phyloP scores from a whole-genome alignment of 2,329 filamentous ascomycete genomes.

The Fusarium guadeloupense region DNA sequence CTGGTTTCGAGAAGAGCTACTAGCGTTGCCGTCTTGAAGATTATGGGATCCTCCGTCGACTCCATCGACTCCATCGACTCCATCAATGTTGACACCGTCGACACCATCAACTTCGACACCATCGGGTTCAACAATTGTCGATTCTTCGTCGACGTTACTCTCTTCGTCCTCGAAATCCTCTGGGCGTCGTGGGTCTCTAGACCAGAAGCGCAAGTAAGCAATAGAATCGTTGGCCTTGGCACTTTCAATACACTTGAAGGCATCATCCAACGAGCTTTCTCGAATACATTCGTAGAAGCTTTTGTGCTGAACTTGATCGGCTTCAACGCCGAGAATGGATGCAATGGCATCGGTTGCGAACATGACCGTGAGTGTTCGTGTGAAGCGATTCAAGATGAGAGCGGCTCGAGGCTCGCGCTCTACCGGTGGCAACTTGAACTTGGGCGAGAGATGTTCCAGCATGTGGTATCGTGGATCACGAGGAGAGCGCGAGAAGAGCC shows the following conservation, averaged over 20 bases:
- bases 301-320: constrained; percentile 74
- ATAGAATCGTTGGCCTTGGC: constrained; percentile 93
- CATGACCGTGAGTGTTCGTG: constrained; percentile 83
- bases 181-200: constrained; percentile 74
- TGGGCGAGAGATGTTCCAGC: constrained; percentile 84
- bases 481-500: constrained; percentile 82
- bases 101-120: not conserved
- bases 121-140: not conserved
- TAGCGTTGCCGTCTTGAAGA: not conserved
- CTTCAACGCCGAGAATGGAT: constrained; percentile 77
- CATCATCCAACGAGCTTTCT: constrained; percentile 78
- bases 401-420: constrained; percentile 83
- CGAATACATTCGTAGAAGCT: constrained; percentile 91
- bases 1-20: not conserved
- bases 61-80: not conserved
- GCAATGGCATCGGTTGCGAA: constrained; percentile 82
- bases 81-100: not conserved
- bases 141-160: constrained; percentile 48
- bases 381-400: constrained; percentile 87
- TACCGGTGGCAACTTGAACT: constrained; percentile 72
- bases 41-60: constrained; percentile 7
- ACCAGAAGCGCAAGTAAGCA: constrained; percentile 87
- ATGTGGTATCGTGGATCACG: constrained; percentile 89
- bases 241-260: constrained; percentile 80
- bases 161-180: constrained; percentile 58